These are phyloP conservation scores for Cryptosporidium andersoni DNA, from an alignment of 169 alveolate species.

Conservation along the genomic window DNA sequence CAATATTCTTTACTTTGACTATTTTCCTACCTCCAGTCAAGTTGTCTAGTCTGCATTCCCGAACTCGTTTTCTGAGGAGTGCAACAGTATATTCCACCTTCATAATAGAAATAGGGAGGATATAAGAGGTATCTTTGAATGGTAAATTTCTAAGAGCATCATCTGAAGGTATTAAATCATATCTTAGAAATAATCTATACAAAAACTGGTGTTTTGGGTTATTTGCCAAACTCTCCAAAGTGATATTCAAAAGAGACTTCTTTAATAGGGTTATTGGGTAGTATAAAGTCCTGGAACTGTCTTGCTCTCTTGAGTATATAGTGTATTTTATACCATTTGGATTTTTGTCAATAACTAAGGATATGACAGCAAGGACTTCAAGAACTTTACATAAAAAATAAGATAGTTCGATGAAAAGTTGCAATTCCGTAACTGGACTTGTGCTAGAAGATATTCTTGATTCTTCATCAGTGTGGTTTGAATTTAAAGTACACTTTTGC, in stretches of 20 bases:
- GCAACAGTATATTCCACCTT: slow-evolving; percentile 28
- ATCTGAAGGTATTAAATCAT: slow-evolving; percentile 25
- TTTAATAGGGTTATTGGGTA: slow-evolving; percentile 16
- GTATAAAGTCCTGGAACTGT: slow-evolving; percentile 13
- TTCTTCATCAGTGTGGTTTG: background rate
- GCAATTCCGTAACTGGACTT: slow-evolving; percentile 16
- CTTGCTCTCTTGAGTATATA: slow-evolving; percentile 13
- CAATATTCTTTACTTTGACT: background rate
- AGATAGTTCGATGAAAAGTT: slow-evolving; percentile 17
- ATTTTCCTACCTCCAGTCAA: background rate
- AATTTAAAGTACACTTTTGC: background rate
- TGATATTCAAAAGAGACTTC: slow-evolving; percentile 12
- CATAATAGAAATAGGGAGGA: background rate
- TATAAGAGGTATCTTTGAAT: background rate
- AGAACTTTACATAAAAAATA: slow-evolving; percentile 23
- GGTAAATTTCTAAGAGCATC: background rate
- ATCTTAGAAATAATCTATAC: slow-evolving; percentile 40
- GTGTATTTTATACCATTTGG: slow-evolving; percentile 49
- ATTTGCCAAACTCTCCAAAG: slow-evolving; percentile 8
- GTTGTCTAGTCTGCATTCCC: background rate
- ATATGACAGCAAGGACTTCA: slow-evolving; percentile 7
- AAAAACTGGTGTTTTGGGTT: slow-evolving; percentile 43
- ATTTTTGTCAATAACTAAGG: slow-evolving; percentile 27
- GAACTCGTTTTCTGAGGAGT: slow-evolving; percentile 1
- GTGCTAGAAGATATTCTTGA: slow-evolving; percentile 4